These are phyloP conservation scores for Glarea lozoyensis DNA, from an alignment of 495 filamentous ascomycete genomes.

Conservation along the genomic window DNA sequence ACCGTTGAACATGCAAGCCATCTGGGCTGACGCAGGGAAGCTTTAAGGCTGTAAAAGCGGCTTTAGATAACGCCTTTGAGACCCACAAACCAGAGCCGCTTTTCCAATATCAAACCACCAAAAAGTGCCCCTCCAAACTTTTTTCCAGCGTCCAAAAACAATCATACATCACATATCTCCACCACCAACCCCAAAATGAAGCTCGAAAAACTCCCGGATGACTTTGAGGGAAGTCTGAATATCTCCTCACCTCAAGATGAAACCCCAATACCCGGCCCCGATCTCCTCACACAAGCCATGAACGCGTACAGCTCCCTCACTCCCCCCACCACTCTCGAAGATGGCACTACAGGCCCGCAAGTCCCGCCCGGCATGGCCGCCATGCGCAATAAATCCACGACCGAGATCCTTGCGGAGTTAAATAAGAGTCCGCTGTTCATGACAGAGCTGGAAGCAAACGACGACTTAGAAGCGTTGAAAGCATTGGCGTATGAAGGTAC, in stretches of 20 bases:
- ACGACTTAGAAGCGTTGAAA: constrained; percentile 73
- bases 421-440: constrained; percentile 88
- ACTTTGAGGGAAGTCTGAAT: constrained; percentile 4
- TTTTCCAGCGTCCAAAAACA: not conserved
- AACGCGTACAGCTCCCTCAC: constrained; percentile 3
- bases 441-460: constrained; percentile 81
- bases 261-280: not conserved
- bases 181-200: constrained; percentile 13
- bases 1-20: too few relatives aligned
- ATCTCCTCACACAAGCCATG: constrained; percentile 18
- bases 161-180: too few relatives aligned
- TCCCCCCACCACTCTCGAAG: not conserved
- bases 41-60: too few relatives aligned
- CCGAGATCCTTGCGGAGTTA: constrained; percentile 65
- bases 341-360: constrained; percentile 17
- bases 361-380: constrained; percentile 39
- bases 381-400: constrained; percentile 50
- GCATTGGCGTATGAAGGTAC: constrained; percentile 92
- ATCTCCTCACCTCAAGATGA: constrained; percentile 11
- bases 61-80: too few relatives aligned
- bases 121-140: not conserved
- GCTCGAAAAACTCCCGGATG: constrained; percentile 38
- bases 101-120: not conserved
- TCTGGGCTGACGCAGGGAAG: too few relatives aligned
- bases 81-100: too few relatives aligned